Evolutionary conservation across 306 rosid genomes (phyloP), one percentile per base, ranked within the genome.

Genomic region (Neltuma alba): DNA sequence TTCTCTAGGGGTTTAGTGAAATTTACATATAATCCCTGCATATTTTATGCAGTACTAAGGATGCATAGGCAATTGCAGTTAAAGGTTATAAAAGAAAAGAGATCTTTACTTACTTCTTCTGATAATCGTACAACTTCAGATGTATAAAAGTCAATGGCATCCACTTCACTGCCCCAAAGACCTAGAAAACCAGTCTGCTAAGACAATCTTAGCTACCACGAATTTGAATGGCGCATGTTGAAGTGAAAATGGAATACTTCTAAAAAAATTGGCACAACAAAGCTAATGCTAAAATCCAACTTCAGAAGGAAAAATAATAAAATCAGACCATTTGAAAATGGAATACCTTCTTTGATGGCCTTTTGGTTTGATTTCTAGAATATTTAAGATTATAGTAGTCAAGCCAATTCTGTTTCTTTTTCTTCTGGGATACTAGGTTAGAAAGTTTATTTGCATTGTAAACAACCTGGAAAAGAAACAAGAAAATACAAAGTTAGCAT

Each of bases 111-210:
- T 84, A 92, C 99, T 77, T 91, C 97, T 79, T 80, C 73, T 70
- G 93, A 81, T 60, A 91, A 70, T 40, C 75, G 85, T 76, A 87
- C 91, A 21, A 89, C 54, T 86, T 93, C 89, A 55, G 81, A 82
- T 69, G 89, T 81, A 72, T 88, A 89, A 74, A 81, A 90, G 75
- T 93, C 91, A 62, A 95, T 91, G 3, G 97, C 93, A 77, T 95
- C 99, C 72, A 95, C 93, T 65, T 25, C 72, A 7, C 58, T 86
- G 10, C 99, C 98, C 20, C 93, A 90, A 38, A 95, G 89, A 41
- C 99, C 99, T 62, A 95, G 89, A 88, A 83, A 93, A 73, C 98
- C 97, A 86, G 97, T 92, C 99, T 95, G 97, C 87, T 72, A 84
- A 70, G 38, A 86, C 57, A 77, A 76, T 15, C 77, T 76, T 64